Base-by-base conservation (phyloP, 768 basidiomycete species). In the Heimioporus sp. region DNA sequence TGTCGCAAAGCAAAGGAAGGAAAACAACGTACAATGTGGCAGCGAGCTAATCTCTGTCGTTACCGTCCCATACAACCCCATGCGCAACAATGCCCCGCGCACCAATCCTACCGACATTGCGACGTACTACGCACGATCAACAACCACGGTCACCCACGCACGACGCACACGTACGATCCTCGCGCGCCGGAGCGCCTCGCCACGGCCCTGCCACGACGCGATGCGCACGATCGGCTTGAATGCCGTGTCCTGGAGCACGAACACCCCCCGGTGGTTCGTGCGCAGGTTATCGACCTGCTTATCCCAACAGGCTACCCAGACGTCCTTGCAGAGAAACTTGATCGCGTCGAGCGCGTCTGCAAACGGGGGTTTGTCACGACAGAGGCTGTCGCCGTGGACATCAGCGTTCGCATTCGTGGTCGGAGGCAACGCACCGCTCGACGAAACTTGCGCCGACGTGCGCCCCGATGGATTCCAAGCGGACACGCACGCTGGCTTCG, bases 221-320 rank as follows among this genome's bases (percentile, higher is more conserved):
- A 96, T 68, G 35, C 90, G 82, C 4, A 82, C 69, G 38, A 96
- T 82, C 0, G 95, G 91, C 59, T 87, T 92, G 73, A 97, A 97
- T 0, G 83, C 69, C 59, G 93, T 92, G 58, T 97, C 94, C 69
- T 96, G 93, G 2, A 98, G 76, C 4, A 97, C 95, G 56, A 94
- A 97, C 15, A 95, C 85, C 5, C 94, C 94, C 92, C 94, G 78
- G 68, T 96, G 95, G 66, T 98, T 98, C 15, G 94, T 98, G 41
- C 94, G 82, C 52, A 98, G 72, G 67, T 98, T 98, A 63, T 97
- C 94, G 2, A 97, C 91, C 66, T 96, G 95, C 65, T 95, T 95
- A 47, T 93, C 90, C 86, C 91, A 97, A 50, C 87, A 88, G 19
- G 86, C 83, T 0, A 82, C 76, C 91, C 94, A 98, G n/a, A 98